These are phyloP conservation scores for Paecilomyces sp. DNA, from an alignment of 2,329 filamentous ascomycete genomes.

Conservation along the genomic window DNA sequence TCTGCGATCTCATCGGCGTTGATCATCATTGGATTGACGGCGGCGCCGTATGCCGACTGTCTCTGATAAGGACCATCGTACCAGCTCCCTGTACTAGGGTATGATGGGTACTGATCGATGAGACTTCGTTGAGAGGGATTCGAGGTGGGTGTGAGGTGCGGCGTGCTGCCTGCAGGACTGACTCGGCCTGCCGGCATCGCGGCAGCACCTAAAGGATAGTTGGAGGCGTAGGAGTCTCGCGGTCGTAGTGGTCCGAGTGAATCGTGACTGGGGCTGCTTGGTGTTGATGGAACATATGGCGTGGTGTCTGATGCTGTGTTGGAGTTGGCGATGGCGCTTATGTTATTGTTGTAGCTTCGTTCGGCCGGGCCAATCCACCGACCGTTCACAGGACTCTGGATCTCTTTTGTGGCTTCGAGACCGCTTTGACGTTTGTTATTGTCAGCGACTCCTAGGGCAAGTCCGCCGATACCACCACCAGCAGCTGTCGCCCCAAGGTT, in stretches of 20 bases:
- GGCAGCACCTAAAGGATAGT: slow-evolving; percentile 25
- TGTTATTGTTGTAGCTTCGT: slow-evolving; percentile 5
- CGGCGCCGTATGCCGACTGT: slow-evolving; percentile 46
- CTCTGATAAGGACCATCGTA: slow-evolving; percentile 61
- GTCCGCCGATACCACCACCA: slow-evolving; percentile 59
- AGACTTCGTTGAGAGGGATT: slow-evolving; percentile 44
- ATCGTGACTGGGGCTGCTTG: slow-evolving; percentile 9
- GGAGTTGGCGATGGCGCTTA: neutral
- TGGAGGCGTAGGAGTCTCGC: slow-evolving; percentile 34
- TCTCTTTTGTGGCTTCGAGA: slow-evolving; percentile 51
- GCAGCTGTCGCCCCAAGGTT: slow-evolving; percentile 58
- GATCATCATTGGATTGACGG: slow-evolving; percentile 50
- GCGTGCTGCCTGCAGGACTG: slow-evolving; percentile 26
- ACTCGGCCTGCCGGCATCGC: slow-evolving; percentile 23
- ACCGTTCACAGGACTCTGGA: slow-evolving; percentile 7
- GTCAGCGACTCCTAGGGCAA: slow-evolving; percentile 60
- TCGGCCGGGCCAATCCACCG: neutral
- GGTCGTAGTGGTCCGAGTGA: slow-evolving; percentile 22
- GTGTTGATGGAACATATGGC: slow-evolving; percentile 25
- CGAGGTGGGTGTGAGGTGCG: slow-evolving; percentile 14
- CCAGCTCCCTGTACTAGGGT: slow-evolving; percentile 30
- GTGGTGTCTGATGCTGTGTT: slow-evolving; percentile 25
- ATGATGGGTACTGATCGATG: slow-evolving; percentile 30
- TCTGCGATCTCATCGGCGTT: slow-evolving; percentile 77
- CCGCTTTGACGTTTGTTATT: slow-evolving; percentile 59